Evolutionary conservation across 192 early-diverging fungal species (phyloP).

Genomic region (Allomyces macrogynus): DNA sequence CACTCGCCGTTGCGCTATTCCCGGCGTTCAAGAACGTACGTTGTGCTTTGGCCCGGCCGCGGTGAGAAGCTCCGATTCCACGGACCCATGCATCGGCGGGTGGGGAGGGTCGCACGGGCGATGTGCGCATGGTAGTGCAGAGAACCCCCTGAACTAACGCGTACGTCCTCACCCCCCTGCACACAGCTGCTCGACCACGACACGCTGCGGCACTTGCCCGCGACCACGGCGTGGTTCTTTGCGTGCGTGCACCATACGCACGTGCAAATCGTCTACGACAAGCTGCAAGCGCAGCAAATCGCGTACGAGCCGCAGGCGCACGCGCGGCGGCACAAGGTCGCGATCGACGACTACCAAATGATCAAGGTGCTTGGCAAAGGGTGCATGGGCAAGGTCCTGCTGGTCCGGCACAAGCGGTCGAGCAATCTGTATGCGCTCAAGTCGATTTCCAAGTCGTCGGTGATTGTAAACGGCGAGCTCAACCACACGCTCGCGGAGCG

Average conservation of each 20-base stretch:
- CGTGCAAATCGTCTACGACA: background rate
- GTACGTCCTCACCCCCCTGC: too few species aligned
- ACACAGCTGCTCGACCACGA: background rate
- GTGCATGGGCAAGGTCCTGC: conserved; percentile 32
- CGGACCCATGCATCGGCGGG: background rate
- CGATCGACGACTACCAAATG: conserved; percentile 24
- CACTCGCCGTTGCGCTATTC: background rate
- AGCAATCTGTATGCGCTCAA: conserved; percentile 29
- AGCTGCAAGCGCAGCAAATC: background rate
- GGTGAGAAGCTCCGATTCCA: background rate
- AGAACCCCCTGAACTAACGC: too few species aligned
- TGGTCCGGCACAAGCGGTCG: conserved; percentile 19
- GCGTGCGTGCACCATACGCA: background rate
- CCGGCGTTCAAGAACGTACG: background rate
- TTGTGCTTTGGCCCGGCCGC: background rate
- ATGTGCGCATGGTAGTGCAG: too few species aligned
- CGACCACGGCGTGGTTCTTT: background rate
- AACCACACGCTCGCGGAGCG: conserved; percentile 33
- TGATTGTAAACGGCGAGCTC: conserved; percentile 7
- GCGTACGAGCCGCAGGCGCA: background rate
- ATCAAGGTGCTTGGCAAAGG: conserved; percentile 37
- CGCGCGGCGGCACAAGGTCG: conserved; percentile 4
- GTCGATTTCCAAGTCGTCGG: conserved; percentile 30
- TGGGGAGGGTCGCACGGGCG: too few species aligned
- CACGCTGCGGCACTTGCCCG: background rate